Evolutionary conservation across 108 stramenopile genomes (phyloP).

Genomic region (Seminavis robusta): DNA sequence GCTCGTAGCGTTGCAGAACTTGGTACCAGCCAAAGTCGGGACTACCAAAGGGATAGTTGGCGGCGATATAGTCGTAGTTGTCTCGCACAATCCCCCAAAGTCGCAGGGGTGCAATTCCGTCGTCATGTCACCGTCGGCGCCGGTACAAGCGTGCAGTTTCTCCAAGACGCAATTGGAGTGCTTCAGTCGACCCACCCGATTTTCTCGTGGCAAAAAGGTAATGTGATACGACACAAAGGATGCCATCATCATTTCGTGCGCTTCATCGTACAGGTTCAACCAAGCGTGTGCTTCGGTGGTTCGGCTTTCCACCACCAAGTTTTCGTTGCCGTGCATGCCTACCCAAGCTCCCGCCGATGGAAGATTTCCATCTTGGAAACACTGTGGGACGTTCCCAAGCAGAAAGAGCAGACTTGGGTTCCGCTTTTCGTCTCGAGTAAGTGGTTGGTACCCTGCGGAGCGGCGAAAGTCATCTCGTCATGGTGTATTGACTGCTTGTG

Average conservation of each 20-base stretch:
- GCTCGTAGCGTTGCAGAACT: slow-evolving; percentile 1
- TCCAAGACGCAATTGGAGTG: slow-evolving; percentile 3
- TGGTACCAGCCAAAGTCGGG: slow-evolving; percentile 11
- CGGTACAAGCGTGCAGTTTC: not conserved
- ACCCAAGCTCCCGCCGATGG: too few species aligned
- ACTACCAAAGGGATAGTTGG: not conserved
- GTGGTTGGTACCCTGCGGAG: too few species aligned
- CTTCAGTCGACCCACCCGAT: slow-evolving; percentile 4
- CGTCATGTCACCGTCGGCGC: slow-evolving; percentile 4
- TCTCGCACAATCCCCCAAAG: slow-evolving; percentile 12
- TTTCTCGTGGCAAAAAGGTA: slow-evolving; percentile 14
- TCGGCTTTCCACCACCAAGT: too few species aligned
- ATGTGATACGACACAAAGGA: slow-evolving; percentile 14
- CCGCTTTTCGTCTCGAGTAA: too few species aligned
- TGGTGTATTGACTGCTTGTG: too few species aligned
- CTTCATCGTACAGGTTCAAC: slow-evolving; percentile 15
- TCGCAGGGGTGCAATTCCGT: slow-evolving; percentile 2
- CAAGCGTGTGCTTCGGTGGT: slow-evolving; percentile 5
- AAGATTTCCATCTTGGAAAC: too few species aligned
- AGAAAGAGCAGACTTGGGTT: too few species aligned
- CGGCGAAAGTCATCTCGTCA: too few species aligned
- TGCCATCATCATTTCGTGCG: slow-evolving; percentile 23
- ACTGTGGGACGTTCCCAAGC: too few species aligned
- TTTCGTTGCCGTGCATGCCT: too few species aligned
- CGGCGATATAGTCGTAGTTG: slow-evolving; percentile 7